Evolutionary conservation across 805 yeast species (phyloP), one percentile per base, ranked within the genome.

Genomic region (Saccharomycopsis javanensis): DNA sequence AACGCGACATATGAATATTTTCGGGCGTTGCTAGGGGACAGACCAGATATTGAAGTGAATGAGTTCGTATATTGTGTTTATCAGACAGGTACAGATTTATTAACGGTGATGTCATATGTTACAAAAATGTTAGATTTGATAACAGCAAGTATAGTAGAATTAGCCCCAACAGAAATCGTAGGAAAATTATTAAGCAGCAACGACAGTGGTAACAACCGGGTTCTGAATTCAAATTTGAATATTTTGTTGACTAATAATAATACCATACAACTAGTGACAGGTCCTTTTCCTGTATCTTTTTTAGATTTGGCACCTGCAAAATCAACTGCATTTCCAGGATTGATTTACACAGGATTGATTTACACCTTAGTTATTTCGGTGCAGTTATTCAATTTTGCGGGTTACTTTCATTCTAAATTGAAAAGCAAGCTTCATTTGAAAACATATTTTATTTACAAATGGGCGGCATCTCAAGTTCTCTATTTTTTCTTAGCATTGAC

Each of bases 401-500:
- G 54, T n/a, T 38, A 37, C 31, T 46, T 57, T 8, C 57, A 55
- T 30, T 42, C 45, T 11, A 55, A 54, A 33, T 16, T 57, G 34
- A 55, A 55, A 23, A 55, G 46, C 28, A 57, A 57, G 42, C 23
- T 57, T 13, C 52, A 51, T 13, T 30, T 34, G 27, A 58, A 30
- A 18, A 52, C 56, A 16, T 79, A 77, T 64, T 62, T 83, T 5
- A 11, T 78, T 0, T 86, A 81, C 69, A 72, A 92, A 60, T 62
- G 79, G 53, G 3, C 74, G 0, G 62, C 78, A 0, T 74, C 85
- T 0, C 79, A 80, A 58, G n/a, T 74, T 4, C 75, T 82, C 3
- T 86, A 75, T 64, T 71, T 86, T 53, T 62, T 83, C 25, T 64
- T 85, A 30, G 78, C 89, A 16, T 69, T 87, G 37, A 77, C 80